Evolutionary conservation across 2,329 filamentous ascomycete genomes (phyloP), one percentile per base, ranked within the genome.

Genomic region (Beauveria scarabaeidicola): DNA sequence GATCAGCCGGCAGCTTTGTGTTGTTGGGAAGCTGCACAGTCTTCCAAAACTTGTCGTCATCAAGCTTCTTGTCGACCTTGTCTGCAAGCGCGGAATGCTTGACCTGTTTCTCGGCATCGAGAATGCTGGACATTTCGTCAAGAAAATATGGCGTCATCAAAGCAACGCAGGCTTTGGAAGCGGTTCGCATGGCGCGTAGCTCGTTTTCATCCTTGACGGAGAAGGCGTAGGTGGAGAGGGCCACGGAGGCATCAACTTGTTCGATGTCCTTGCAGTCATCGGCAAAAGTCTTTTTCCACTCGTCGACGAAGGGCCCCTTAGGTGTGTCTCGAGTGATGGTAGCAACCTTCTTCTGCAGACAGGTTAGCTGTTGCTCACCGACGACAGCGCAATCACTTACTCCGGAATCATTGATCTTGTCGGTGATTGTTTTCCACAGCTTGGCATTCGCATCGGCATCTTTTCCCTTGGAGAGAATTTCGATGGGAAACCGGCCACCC

Each of bases 51-150:
- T 95, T 96, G 55, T 84, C 79, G 67, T 99, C 91, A 67, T 97
- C 93, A 60, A 99, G 87, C 76, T 97, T 97, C 68, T 86, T 84
- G 66, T 93, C 86, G 36, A 99, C 88, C 74, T 92, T 94, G 68
- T 90, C 86, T n/a, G 90, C 86, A 8, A 99, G 81, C 2, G 82
- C 81, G 64, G 87, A 90, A 75, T 99, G 94, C 64, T 91, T 94
- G 70, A 97, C 91, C 71, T 96, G 96, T 79, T 96, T 97, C 73
- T 97, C 95, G 66, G 92, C 88, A 69, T 99, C 94, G 62, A 99
- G 84, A 56, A 97, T 88, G 66, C 89, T 88, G 54, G 93, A 96
- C 92, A 99, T 97, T 72, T 97, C 92, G 70, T 99, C 94, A 65
- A 99, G 87, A 72, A 97, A 97, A 74, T 94, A 99, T 61, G 93